Percentiles rank a stretch among this genome's conserved stretches.
These are phyloP conservation scores for Capsicum baccatum DNA, from an alignment of 257 asterid species.

Conservation along the genomic window DNA sequence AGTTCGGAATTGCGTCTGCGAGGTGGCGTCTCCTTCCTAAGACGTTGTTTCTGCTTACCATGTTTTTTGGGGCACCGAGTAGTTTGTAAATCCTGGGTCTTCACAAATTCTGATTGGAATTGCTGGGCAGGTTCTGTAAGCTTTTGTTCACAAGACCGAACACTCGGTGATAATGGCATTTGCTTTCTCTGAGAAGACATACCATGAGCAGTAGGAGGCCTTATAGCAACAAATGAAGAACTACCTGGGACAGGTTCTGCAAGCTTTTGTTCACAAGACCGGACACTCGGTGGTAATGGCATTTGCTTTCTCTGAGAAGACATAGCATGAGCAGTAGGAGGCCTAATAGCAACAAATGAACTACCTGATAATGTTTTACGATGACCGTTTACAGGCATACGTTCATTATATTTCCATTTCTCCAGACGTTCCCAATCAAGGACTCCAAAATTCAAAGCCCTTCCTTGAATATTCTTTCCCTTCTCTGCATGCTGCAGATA, in stretches of 20 bases:
- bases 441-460: constrained; percentile 92
- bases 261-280: constrained; percentile 38
- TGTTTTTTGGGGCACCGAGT: constrained; percentile 40
- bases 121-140: constrained; percentile 33
- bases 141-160: constrained; percentile 40
- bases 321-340: constrained; percentile 39
- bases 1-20: constrained; percentile 35
- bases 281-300: constrained; percentile 33
- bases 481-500: constrained; percentile 75
- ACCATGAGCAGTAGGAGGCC: constrained; percentile 42
- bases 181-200: constrained; percentile 42
- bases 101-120: constrained; percentile 48
- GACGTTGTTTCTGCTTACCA: constrained; percentile 44
- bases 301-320: constrained; percentile 43
- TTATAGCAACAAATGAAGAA: constrained; percentile 44
- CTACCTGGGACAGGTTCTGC: constrained; percentile 38
- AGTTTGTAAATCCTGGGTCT: constrained; percentile 44
- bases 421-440: constrained; percentile 90
- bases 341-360: constrained; percentile 44
- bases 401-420: constrained; percentile 83
- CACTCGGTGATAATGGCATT: constrained; percentile 31
- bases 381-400: constrained; percentile 57
- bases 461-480: constrained; percentile 66
- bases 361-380: constrained; percentile 48
- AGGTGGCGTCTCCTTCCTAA: constrained; percentile 42